These are phyloP conservation scores for Amanita jacksonii DNA, from an alignment of 768 basidiomycete species.

Conservation along the genomic window DNA sequence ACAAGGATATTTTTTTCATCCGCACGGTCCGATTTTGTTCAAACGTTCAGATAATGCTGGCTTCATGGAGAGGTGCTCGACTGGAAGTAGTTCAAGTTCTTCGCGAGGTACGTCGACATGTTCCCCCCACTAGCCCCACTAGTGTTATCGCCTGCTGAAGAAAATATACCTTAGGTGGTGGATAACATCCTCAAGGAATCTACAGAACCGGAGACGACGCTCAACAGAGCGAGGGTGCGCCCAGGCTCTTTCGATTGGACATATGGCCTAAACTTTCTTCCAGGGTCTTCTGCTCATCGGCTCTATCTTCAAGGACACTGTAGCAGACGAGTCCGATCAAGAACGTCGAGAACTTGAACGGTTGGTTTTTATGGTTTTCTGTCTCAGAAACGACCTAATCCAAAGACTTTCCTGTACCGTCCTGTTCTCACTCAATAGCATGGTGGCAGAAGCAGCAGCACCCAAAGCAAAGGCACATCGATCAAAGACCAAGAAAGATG, in stretches of 20 bases:
- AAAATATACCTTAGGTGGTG: constrained; percentile 47
- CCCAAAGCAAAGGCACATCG: constrained; percentile 60
- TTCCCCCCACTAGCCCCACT: too few species aligned
- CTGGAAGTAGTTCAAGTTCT: constrained; percentile 91
- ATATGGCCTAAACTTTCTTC: not conserved
- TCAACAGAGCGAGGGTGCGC: constrained; percentile 78
- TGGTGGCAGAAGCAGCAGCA: constrained; percentile 80
- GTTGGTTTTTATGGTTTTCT: constrained; percentile 29
- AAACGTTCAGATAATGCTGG: constrained; percentile 76
- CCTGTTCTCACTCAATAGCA: constrained; percentile 31
- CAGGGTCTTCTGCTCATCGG: constrained; percentile 86
- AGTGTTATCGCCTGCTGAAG: constrained; percentile 5
- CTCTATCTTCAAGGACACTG: constrained; percentile 76
- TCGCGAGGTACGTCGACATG: constrained; percentile 38
- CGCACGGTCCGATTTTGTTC: not conserved
- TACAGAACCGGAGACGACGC: constrained; percentile 57
- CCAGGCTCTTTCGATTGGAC: not conserved
- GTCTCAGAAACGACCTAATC: constrained; percentile 5
- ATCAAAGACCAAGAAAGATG: constrained; percentile 52
- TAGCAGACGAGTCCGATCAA: constrained; percentile 86
- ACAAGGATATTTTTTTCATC: not conserved
- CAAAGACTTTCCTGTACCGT: not conserved
- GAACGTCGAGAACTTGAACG: constrained; percentile 92
- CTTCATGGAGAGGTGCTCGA: constrained; percentile 95
- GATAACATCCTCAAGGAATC: constrained; percentile 82